These are phyloP conservation scores for Hammondia hammondi DNA, from an alignment of 169 alveolate genomes.

Conservation along the genomic window DNA sequence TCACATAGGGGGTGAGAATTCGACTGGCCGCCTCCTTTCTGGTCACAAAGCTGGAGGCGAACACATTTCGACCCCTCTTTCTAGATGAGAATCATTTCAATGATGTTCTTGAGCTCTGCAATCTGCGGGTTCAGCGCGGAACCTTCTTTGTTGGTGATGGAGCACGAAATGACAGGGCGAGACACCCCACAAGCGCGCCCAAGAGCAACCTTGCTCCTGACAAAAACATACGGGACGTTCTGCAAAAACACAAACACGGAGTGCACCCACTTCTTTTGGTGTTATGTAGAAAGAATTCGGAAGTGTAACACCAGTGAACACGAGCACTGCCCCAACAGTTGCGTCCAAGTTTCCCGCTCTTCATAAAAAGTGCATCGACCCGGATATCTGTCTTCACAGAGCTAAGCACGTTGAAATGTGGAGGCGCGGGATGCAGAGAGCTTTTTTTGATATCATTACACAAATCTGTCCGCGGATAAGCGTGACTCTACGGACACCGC, in stretches of 20 bases:
- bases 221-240: slow-evolving; percentile 98
- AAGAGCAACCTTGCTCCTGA: slow-evolving; percentile 94
- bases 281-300: background rate
- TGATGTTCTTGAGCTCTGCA: slow-evolving; percentile 94
- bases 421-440: no score
- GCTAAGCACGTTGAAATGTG: background rate
- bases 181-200: slow-evolving; percentile 99
- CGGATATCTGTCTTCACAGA: background rate
- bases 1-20: no score
- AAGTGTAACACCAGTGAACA: background rate
- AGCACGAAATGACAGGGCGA: slow-evolving; percentile 97
- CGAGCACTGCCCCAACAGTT: background rate
- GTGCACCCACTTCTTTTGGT: background rate
- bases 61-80: no score
- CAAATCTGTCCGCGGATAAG: no score
- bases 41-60: no score
- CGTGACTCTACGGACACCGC: no score
- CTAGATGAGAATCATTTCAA: slow-evolving; percentile 95
- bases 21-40: no score
- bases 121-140: slow-evolving; percentile 94
- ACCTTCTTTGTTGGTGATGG: slow-evolving; percentile 94
- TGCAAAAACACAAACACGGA: slow-evolving; percentile 48
- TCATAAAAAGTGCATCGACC: background rate
- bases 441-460: no score
- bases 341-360: background rate